Percentiles rank a stretch among this genome's conserved stretches.
Evolutionary conservation across 768 basidiomycete species (phyloP).

Genomic region (Suillus bovinus): DNA sequence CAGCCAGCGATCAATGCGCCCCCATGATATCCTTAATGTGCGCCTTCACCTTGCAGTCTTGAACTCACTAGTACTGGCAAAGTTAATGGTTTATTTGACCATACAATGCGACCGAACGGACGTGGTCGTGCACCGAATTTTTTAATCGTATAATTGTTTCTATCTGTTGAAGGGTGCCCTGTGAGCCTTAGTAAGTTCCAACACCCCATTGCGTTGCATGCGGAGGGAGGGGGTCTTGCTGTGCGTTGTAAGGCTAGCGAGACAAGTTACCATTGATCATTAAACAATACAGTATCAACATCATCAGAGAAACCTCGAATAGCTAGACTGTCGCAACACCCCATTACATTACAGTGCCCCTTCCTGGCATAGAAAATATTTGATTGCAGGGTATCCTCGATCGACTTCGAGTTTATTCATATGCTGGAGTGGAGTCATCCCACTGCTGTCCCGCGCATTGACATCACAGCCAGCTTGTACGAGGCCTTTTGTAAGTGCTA

Average conservation of each 20-base stretch:
- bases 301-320: too few relatives aligned
- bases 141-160: not conserved
- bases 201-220: not conserved
- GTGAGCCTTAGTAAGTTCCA: not conserved
- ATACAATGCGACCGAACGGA: not conserved
- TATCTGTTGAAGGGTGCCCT: not conserved
- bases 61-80: not conserved
- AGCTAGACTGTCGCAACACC: not conserved
- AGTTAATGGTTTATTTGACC: not conserved
- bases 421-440: conserved; percentile 11
- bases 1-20: not conserved
- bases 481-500: conserved; percentile 11
- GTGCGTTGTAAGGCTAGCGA: too few relatives aligned
- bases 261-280: too few relatives aligned
- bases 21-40: not conserved
- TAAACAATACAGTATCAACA: too few relatives aligned
- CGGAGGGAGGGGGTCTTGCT: too few relatives aligned
- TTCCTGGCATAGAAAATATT: not conserved
- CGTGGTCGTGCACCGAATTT: not conserved
- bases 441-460: not conserved
- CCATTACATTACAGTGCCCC: not conserved
- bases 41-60: not conserved
- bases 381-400: not conserved
- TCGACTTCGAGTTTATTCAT: not conserved
- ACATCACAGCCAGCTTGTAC: conserved; percentile 13